These are phyloP conservation scores for Alternaria sp. DNA, from an alignment of 2,329 filamentous ascomycete genomes.

Conservation along the genomic window DNA sequence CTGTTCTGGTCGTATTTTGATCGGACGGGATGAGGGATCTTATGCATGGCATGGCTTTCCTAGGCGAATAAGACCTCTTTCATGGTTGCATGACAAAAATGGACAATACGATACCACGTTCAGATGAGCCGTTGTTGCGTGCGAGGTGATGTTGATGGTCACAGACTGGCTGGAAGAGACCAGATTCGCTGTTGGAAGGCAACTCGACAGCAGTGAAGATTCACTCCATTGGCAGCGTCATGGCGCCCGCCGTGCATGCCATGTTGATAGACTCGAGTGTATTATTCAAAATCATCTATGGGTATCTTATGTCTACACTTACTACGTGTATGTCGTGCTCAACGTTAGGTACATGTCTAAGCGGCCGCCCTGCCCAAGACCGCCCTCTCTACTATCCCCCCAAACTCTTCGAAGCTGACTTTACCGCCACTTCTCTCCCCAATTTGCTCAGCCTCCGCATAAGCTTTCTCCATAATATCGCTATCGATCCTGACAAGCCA, in stretches of 20 bases:
- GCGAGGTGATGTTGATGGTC: constrained; percentile 19
- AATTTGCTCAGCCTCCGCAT: constrained; percentile 44
- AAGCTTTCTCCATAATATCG: constrained; percentile 52
- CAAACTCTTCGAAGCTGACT: constrained; percentile 51
- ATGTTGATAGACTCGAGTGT: background rate
- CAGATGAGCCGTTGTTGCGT: constrained; percentile 15
- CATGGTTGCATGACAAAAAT: constrained; percentile 53
- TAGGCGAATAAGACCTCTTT: constrained; percentile 50
- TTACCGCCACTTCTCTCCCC: constrained; percentile 39
- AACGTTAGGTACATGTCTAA: background rate
- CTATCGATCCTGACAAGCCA: constrained; percentile 54
- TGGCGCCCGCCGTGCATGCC: background rate
- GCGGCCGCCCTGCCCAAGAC: constrained; percentile 34
- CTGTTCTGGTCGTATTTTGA: constrained; percentile 39
- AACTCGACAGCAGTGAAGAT: background rate
- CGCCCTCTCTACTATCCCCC: constrained; percentile 48
- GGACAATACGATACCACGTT: constrained; percentile 36
- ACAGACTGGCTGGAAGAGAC: background rate
- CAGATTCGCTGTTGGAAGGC: background rate
- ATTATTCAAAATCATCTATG: constrained; percentile 9
- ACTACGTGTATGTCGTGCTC: background rate
- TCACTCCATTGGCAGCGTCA: background rate
- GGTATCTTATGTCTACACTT: constrained; percentile 16
- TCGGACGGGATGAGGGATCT: constrained; percentile 45
- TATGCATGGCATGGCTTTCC: constrained; percentile 49